Conservation (phyloP, 23 red algal species). For the Pyropia yezoensis region DNA sequence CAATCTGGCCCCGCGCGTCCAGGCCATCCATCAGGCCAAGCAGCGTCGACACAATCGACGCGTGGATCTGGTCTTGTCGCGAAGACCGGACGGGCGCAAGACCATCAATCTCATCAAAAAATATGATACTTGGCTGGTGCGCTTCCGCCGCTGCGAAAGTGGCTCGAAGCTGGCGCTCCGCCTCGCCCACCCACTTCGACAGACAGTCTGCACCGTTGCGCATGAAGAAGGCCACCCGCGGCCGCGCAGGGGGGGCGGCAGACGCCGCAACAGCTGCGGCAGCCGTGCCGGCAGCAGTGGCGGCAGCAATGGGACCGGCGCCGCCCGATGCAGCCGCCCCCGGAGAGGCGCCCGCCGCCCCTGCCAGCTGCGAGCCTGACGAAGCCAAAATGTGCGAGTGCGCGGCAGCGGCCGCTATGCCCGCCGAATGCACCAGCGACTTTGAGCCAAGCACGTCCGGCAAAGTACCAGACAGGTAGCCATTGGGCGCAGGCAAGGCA, state of each 20-base stretch:
- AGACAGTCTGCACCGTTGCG: constrained; percentile 97
- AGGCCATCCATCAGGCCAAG: constrained; percentile 91
- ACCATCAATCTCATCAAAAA: constrained; percentile 99
- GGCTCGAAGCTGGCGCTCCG: constrained; percentile 76
- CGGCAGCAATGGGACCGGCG: no score
- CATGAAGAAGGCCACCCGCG: constrained; percentile 88
- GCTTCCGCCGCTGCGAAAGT: constrained; percentile 81
- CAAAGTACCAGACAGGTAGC: no score
- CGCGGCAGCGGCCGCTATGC: no score
- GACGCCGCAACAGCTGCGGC: not conserved
- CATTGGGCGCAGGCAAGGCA: no score
- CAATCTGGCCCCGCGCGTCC: constrained; percentile 66
- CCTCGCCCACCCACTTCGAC: constrained; percentile 98
- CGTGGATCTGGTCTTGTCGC: constrained; percentile 85
- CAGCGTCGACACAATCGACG: constrained; percentile 83
- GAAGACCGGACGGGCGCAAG: constrained; percentile 78
- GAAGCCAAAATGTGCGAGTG: no score
- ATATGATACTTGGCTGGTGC: constrained; percentile 88
- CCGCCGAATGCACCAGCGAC: no score
- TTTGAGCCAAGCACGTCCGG: no score
- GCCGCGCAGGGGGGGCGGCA: not conserved
- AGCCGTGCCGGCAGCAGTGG: constrained; percentile 2
- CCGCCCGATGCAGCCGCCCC: no score
- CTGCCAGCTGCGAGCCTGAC: no score
- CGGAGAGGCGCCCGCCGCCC: no score